These are phyloP conservation scores for Podaxis sp. DNA, from an alignment of 768 basidiomycete genomes.

Conservation along the genomic window DNA sequence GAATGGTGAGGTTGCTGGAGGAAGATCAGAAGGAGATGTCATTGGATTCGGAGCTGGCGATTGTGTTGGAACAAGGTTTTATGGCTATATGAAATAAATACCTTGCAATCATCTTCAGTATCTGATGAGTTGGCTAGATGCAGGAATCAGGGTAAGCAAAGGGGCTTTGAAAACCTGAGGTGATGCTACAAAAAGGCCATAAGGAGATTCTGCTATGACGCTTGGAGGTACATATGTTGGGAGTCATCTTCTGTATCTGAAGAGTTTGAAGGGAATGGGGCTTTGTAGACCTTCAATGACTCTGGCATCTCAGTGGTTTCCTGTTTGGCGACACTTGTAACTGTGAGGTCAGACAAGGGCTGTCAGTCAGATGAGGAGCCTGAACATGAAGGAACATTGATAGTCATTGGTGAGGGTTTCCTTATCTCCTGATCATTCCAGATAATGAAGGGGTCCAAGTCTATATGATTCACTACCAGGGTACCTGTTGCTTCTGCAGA, in stretches of 20 bases:
- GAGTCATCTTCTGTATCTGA: slow-evolving; percentile 24
- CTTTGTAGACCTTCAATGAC: no score
- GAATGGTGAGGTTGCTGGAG: slow-evolving; percentile 1
- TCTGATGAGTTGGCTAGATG: slow-evolving; percentile 14
- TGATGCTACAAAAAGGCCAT: background rate
- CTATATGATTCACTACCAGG: background rate
- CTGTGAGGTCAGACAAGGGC: background rate
- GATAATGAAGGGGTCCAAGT: background rate
- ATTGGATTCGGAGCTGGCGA: background rate
- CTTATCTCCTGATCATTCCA: background rate
- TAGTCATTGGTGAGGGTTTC: background rate
- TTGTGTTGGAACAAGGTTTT: background rate
- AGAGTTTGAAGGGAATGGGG: slow-evolving; percentile 12
- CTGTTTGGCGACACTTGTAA: background rate
- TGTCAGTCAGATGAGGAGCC: background rate
- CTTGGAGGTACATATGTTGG: slow-evolving; percentile 16
- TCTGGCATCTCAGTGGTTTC: no score
- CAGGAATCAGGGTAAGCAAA: background rate
- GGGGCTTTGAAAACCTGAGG: slow-evolving; percentile 5
- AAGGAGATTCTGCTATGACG: background rate
- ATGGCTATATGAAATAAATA: background rate
- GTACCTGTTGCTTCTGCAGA: background rate
- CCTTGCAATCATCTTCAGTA: slow-evolving; percentile 19
- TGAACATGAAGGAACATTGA: no score
- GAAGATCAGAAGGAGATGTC: background rate